Evolutionary conservation across 139 green algal species (phyloP).

Genomic region (Diplosphaera chodatii): DNA sequence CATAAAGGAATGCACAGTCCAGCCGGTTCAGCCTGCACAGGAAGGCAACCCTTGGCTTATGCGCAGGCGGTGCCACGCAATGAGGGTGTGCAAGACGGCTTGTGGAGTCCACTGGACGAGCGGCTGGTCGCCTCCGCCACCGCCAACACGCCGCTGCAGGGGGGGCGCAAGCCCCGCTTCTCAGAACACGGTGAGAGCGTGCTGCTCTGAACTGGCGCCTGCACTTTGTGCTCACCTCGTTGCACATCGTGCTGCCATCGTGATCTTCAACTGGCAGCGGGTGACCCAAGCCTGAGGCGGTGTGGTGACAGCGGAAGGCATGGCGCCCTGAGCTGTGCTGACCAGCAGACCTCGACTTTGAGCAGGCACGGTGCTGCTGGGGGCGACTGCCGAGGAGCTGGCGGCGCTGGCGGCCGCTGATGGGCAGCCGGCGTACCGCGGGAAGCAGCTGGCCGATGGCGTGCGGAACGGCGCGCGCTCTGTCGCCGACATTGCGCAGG

Average conservation of each 20-base stretch:
- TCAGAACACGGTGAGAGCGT: background rate
- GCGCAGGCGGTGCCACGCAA: background rate
- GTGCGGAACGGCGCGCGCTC: conserved; percentile 46
- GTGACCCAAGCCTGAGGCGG: too few species aligned
- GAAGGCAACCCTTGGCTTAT: background rate
- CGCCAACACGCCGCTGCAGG: background rate
- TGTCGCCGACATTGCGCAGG: conserved; percentile 28
- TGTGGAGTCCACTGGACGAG: background rate
- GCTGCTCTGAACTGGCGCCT: background rate
- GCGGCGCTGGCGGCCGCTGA: conserved; percentile 32
- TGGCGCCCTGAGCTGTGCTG: too few species aligned
- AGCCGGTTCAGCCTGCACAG: background rate
- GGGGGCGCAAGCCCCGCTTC: background rate
- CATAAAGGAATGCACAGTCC: background rate
- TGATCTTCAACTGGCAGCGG: too few species aligned
- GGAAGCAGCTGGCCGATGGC: conserved; percentile 62
- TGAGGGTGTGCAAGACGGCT: background rate
- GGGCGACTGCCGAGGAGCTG: conserved; percentile 37
- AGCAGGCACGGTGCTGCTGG: conserved; percentile 42
- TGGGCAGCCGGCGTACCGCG: conserved; percentile 51
- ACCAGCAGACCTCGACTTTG: too few species aligned
- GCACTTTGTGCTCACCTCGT: background rate
- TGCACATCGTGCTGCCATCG: too few species aligned
- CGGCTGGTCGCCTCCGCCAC: background rate
- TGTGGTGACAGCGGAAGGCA: too few species aligned